Base-by-base conservation (phyloP, 78 protist species). In the Dictyostelium purpureum region DNA sequence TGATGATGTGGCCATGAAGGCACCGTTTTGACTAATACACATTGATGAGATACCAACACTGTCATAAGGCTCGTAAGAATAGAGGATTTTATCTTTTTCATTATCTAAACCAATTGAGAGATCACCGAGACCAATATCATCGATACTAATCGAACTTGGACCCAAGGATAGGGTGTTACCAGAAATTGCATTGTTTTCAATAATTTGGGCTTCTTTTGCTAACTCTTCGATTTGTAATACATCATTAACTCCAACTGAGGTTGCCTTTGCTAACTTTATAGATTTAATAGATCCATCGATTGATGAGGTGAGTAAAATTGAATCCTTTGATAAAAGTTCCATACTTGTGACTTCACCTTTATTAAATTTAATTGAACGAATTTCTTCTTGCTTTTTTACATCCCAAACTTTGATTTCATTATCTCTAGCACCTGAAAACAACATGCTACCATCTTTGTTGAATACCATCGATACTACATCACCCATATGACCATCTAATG, bases 321-420 rank as follows among this genome's bases (percentile, higher is more conserved):
- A 31, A 40, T 69, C 77, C 9, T 42, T 69, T 21, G 26, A 21
- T 11, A 69, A 40, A 40, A 69, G 77, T 40, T 35, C 21, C 12
- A 69, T 4, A 2, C n/a, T 18, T 6, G 77, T 40, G 6, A 69
- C 77, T 38, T 69, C 77, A 43, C 77, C 77, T 33, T 69, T 69
- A 33, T 69, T 49, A 19, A 38, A 33, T 40, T 69, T 69, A n/a
- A 69, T 69, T 7, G 52, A 35, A 24, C 77, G 16, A n/a, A 69
- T 35, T 12, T 40, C 47, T 11, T 38, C 18, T 40, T 21, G 33
- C 1, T 21, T 24, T 40, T 69, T 69, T 18, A 33, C 40, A 24
- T 31, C 40, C 77, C 77, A 69, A 40, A 69, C n/a, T n/a, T 69
- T 69, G 11, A 69, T 69, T 69, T 69, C 77, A 69, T 69, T 69